phyloP scores from a whole-genome alignment of 2,329 filamentous ascomycete genomes.

The Remersonia thermophila region DNA sequence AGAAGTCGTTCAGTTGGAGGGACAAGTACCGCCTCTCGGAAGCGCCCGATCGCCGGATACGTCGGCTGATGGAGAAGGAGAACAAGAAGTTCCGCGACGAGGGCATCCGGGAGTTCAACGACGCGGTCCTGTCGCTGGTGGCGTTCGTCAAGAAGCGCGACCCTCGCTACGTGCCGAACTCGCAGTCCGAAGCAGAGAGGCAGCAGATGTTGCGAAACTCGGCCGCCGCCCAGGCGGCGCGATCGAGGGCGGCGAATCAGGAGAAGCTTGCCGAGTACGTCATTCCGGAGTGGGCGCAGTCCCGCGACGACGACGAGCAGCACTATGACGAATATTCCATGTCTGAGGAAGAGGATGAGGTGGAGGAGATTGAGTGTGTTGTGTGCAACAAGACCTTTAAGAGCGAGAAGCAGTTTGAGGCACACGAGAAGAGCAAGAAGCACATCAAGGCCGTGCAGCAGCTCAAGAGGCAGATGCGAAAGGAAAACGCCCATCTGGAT shows the following conservation, averaged over 20 bases:
- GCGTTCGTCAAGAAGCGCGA: constrained; percentile 85
- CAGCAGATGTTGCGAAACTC: constrained; percentile 67
- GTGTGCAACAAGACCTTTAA: constrained; percentile 72
- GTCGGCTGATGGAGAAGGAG: constrained; percentile 87
- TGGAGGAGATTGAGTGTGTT: constrained; percentile 58
- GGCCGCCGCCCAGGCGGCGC: constrained; percentile 70
- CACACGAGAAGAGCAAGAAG: constrained; percentile 94
- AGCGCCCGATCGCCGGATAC: constrained; percentile 71
- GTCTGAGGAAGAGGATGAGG: constrained; percentile 40
- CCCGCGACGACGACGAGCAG: constrained; percentile 42
- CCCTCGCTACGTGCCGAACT: constrained; percentile 67
- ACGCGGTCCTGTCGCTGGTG: constrained; percentile 75
- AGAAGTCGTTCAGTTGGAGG: constrained; percentile 80
- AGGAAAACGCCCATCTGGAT: constrained; percentile 56
- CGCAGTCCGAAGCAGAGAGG: constrained; percentile 66
- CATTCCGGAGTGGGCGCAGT: constrained; percentile 64
- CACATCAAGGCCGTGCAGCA: constrained; percentile 78
- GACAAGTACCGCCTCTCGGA: constrained; percentile 75
- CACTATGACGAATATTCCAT: constrained; percentile 44
- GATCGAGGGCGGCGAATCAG: constrained; percentile 69
- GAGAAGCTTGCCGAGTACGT: constrained; percentile 55
- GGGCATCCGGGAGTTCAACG: constrained; percentile 78
- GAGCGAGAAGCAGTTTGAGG: constrained; percentile 82
- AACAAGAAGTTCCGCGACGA: constrained; percentile 78
- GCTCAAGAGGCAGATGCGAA: constrained; percentile 68